Base-by-base conservation (phyloP, 352 stramenopile species). In the Pythium graminicola region DNA sequence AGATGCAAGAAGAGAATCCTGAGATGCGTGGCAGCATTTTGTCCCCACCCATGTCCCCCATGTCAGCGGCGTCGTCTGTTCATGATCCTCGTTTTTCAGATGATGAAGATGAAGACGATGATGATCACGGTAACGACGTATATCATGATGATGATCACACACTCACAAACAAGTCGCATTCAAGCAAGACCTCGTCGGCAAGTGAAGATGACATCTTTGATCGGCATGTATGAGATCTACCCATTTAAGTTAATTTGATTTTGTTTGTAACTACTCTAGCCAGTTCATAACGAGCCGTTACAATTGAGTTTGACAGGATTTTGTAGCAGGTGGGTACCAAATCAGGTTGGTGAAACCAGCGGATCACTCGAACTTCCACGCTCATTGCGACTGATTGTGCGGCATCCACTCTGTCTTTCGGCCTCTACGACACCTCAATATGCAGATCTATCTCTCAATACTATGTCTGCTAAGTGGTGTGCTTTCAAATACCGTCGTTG, bases 1-100 rank as follows among this genome's bases (percentile, higher is more conserved):
- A 76, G 48, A 71, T 92, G 33, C 70, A 84, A 57, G 50, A 67
- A 11, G 50, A 84, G 17, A 62, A 83, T 26, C 77, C 76, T 0
- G 73, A 86, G 1, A 64, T 67, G 16, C 67, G 75, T 6, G 66
- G 67, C 19, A 85, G 70, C 55, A 67, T 82, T 45, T 54, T 86
- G 29, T 67, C 65, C 19, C 59, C 60, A 1, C 61, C 57, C 2
- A 57, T 62, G 22, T 81, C 72, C 4, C 64, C 70, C 16, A 65
- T 65, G 13, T 72, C 59, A 0, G 57, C 62, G 1, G 44, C 68
- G 35, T 76, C 68, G 13, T 73, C 68, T 1, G 54, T 69, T 19
- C 47, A 65, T 14, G 57, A 78, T 29, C 64, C 73, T 32, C 67
- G 52, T 2, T 77, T 86, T 28, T 77, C 69, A 1, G 78, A 76